phyloP scores from a whole-genome alignment of 2,329 filamentous ascomycete genomes.

The Orbilia blumenaviensis region DNA sequence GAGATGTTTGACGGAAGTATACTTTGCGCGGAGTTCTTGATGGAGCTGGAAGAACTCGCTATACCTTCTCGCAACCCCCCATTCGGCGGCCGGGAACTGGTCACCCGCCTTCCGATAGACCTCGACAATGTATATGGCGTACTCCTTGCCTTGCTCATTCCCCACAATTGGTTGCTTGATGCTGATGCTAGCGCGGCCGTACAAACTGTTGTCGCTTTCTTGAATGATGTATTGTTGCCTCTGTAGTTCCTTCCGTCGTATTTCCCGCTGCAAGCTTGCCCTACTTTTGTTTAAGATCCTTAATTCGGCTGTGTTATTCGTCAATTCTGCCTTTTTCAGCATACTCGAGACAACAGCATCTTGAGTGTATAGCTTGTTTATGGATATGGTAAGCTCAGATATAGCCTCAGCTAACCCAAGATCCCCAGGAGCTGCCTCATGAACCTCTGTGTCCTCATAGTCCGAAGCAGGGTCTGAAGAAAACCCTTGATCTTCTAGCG shows the following conservation, averaged over 20 bases:
- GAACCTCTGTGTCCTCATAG: constrained; percentile 80
- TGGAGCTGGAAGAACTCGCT: constrained; percentile 97
- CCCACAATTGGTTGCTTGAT: constrained; percentile 95
- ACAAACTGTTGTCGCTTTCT: constrained; percentile 96
- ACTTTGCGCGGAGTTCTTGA: constrained; percentile 83
- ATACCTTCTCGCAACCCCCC: constrained; percentile 91
- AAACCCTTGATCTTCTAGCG: constrained; percentile 75
- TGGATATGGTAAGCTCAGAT: constrained; percentile 83
- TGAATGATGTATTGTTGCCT: constrained; percentile 96
- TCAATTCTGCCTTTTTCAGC: constrained; percentile 92
- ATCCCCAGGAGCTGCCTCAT: constrained; percentile 93
- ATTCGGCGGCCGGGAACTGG: constrained; percentile 94
- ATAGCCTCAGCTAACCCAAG: constrained; percentile 93
- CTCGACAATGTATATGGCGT: constrained; percentile 88
- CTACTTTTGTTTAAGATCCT: constrained; percentile 93
- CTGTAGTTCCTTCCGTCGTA: constrained; percentile 92
- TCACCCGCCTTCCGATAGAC: constrained; percentile 89
- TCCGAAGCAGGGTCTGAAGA: constrained; percentile 60
- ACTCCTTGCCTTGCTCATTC: constrained; percentile 92
- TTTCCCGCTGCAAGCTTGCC: constrained; percentile 88
- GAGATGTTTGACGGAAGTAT: constrained; percentile 84
- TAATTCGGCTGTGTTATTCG: constrained; percentile 93
- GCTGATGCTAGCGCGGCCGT: constrained; percentile 85
- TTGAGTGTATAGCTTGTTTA: constrained; percentile 86
- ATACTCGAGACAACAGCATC: constrained; percentile 91